Percentiles rank a stretch among this genome's conserved stretches.
phyloP scores from a whole-genome alignment of 2,329 filamentous ascomycete species.

The Thielaviopsis musarum region DNA sequence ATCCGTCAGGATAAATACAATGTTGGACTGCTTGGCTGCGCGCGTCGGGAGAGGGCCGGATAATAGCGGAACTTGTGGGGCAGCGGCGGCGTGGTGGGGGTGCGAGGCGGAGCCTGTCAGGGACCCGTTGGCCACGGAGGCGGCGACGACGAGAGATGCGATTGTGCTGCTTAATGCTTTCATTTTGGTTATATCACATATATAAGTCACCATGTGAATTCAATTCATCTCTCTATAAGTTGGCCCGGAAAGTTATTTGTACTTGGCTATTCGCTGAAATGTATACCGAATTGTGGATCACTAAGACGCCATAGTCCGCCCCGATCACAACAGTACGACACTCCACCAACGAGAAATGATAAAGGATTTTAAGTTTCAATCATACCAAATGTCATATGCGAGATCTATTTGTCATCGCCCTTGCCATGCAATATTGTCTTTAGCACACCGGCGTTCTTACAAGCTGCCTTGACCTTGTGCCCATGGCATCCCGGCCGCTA shows the following conservation, averaged over 20 bases:
- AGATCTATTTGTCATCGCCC: neutral
- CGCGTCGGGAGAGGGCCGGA: too few species aligned
- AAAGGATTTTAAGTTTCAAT: neutral
- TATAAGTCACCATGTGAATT: too few species aligned
- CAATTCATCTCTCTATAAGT: too few species aligned
- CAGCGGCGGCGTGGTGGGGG: neutral
- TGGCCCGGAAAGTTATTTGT: neutral
- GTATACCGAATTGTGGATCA: too few species aligned
- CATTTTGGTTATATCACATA: neutral
- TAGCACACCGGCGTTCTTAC: neutral
- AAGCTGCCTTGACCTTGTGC: neutral
- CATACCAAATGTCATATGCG: neutral
- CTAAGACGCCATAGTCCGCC: neutral
- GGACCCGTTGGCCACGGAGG: too few species aligned
- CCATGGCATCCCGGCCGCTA: too few species aligned
- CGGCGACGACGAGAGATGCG: neutral
- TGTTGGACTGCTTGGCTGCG: constrained; percentile 27
- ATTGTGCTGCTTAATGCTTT: neutral
- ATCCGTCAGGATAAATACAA: constrained; percentile 49
- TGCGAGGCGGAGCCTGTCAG: too few species aligned
- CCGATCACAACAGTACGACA: neutral
- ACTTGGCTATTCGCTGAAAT: neutral
- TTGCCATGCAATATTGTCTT: neutral
- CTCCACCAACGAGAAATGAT: too few species aligned
- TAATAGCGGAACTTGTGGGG: neutral